phyloP scores from a whole-genome alignment of 495 filamentous ascomycete genomes.

The Daldinia bambusicola region DNA sequence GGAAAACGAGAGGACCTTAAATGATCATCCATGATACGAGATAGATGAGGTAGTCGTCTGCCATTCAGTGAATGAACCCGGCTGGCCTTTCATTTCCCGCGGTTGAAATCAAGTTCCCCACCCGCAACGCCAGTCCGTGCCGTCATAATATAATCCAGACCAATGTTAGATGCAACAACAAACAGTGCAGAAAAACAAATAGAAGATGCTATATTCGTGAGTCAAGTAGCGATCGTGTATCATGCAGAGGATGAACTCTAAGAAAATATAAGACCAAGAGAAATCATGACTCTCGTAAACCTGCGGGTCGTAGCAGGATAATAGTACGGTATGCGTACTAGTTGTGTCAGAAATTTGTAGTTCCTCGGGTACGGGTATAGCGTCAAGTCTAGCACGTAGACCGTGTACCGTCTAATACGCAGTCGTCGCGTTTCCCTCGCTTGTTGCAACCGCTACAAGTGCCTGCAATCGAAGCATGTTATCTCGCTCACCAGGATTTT shows the following conservation, averaged over 20 bases:
- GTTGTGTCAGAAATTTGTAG: background rate
- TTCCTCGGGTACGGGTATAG: slow-evolving; percentile 8
- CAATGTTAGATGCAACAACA: slow-evolving; percentile 38
- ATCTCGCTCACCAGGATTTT: slow-evolving; percentile 45
- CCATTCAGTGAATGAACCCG: slow-evolving; percentile 35
- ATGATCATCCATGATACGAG: slow-evolving; percentile 7
- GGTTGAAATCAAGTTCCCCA: slow-evolving; percentile 20
- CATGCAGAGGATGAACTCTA: slow-evolving; percentile 38
- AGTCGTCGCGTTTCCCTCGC: slow-evolving; percentile 73
- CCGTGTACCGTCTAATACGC: slow-evolving; percentile 50
- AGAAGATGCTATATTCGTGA: slow-evolving; percentile 40
- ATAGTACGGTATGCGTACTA: background rate
- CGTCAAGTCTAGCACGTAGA: background rate
- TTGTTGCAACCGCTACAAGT: slow-evolving; percentile 89
- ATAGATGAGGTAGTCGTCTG: slow-evolving; percentile 15
- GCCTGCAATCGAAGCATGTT: slow-evolving; percentile 78
- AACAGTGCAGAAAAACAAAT: slow-evolving; percentile 18
- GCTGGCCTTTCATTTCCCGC: slow-evolving; percentile 3
- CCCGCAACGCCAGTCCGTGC: slow-evolving; percentile 42
- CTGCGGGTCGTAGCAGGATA: slow-evolving; percentile 12
- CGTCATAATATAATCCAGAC: slow-evolving; percentile 34
- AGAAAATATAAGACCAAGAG: slow-evolving; percentile 26
- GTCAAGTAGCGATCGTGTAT: slow-evolving; percentile 36
- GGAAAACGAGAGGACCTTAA: slow-evolving; percentile 24
- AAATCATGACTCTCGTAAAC: slow-evolving; percentile 39